Base-by-base conservation (phyloP, 1,139 yeast genomes). In the Hansenula sp. region DNA sequence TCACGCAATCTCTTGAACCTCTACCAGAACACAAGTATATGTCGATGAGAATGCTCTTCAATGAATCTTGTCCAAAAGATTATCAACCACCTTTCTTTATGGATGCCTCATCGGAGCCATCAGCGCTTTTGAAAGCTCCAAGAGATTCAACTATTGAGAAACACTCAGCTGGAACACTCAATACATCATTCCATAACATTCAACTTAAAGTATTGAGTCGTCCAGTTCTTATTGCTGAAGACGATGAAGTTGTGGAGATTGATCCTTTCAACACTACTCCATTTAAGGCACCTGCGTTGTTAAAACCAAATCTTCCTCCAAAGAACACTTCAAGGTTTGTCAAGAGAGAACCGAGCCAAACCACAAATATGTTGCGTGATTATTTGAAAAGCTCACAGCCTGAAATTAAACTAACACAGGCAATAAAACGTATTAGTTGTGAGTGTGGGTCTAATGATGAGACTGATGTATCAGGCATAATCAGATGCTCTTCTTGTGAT, bases 1-100 rank as follows among this genome's bases (percentile, higher is more conserved):
- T 72, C n/a, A 74, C 81, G 0, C 82, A 77, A 53, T 60, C 71
- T 0, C 60, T 77, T 27, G 70, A 74, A 19, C 68, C 75, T 0
- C 53, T 76, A 29, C 82, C 82, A 1, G 55, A 59, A 3, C 60
- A 68, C 37, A 66, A 74, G 40, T 68, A 49, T 39, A 50, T 75
- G 29, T 61, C 73, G 0, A 64, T 78, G 62, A 64, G 75, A 43
- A 56, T 79, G 39, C 44, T 74, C 45, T 77, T 70, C 50, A 74
- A 70, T 44, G 74, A 73, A 4, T 43, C 40, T 3, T 68, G 77
- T 29, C 79, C 82, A 3, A 38, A 43, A 1, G 57, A 62, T 28
- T 76, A 71, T 46, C 79, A 75, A 47, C 79, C 82, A 0, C 60
- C 62, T 0, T 52, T 64, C 18, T 77, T 76, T 48, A 61, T 55